These are phyloP conservation scores for Podaxis carcinomalis DNA, from an alignment of 768 basidiomycete species.

Conservation along the genomic window DNA sequence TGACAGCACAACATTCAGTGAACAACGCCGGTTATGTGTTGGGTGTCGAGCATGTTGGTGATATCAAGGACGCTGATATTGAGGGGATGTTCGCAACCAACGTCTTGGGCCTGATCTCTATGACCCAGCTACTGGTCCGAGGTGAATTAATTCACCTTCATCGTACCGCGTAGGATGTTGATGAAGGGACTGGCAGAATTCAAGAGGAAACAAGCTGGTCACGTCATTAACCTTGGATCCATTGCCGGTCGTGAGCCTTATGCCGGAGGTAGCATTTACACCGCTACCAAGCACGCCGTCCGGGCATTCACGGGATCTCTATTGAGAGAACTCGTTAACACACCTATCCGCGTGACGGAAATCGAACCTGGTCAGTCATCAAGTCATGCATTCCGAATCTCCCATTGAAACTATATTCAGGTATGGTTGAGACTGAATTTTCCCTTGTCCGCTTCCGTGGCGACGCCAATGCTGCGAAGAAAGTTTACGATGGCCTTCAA, in stretches of 20 bases:
- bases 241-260: constrained; percentile 89
- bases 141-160: constrained; percentile 26
- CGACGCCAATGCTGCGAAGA: constrained; percentile 74
- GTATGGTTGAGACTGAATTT: constrained; percentile 66
- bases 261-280: constrained; percentile 88
- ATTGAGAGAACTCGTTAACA: constrained; percentile 85
- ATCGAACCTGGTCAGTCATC: constrained; percentile 75
- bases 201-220: constrained; percentile 71
- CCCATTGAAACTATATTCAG: constrained; percentile 14
- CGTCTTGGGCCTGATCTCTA: constrained; percentile 79
- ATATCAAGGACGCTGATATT: constrained; percentile 71
- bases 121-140: constrained; percentile 73
- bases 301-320: constrained; percentile 82
- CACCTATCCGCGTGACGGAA: constrained; percentile 90
- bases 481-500: constrained; percentile 86
- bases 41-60: constrained; percentile 84
- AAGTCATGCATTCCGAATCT: constrained; percentile 12
- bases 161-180: background rate
- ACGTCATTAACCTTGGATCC: constrained; percentile 94
- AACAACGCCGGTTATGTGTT: constrained; percentile 85
- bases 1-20: constrained; percentile 25
- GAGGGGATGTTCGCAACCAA: constrained; percentile 81
- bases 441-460: constrained; percentile 88
- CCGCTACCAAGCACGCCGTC: constrained; percentile 86
- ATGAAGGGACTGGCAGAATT: constrained; percentile 48